Percentiles rank a stretch among this genome's conserved stretches.
phyloP scores from a whole-genome alignment of 140 eudicot species.

The Senecio squalidus region DNA sequence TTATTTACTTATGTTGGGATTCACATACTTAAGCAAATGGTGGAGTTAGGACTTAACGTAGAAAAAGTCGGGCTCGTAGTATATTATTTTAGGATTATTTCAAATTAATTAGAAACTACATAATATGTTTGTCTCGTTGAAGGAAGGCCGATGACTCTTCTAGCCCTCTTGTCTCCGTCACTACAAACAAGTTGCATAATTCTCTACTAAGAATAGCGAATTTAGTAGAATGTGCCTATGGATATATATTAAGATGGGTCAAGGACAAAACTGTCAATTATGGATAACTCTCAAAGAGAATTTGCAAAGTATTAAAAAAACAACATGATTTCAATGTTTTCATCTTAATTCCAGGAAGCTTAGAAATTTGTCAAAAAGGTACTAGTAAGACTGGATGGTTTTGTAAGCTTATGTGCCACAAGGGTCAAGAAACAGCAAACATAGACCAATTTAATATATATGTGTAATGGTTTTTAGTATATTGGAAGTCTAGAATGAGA shows the following conservation, averaged over 20 bases:
- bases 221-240: background rate
- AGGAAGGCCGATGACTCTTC: no score
- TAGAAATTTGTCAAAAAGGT: constrained; percentile 27
- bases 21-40: no score
- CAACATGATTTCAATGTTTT: constrained; percentile 3
- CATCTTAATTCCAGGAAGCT: constrained; percentile 12
- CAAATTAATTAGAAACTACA: no score
- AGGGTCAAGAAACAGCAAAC: constrained; percentile 16
- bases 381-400: constrained; percentile 3
- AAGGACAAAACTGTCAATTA: background rate
- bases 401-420: constrained; percentile 27
- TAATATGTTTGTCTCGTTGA: no score
- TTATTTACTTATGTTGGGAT: no score
- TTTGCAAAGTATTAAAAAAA: background rate
- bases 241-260: background rate
- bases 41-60: no score
- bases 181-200: no score
- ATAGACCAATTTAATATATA: constrained; percentile 8
- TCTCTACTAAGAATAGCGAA: background rate
- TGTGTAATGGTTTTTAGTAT: background rate
- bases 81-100: no score
- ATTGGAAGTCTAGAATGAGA: constrained; percentile 9
- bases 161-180: no score
- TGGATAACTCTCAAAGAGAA: constrained; percentile 4
- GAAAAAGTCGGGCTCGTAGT: no score